Conservation (phyloP, 371 early-diverging fungal species). For the Batkoa obscura region DNA sequence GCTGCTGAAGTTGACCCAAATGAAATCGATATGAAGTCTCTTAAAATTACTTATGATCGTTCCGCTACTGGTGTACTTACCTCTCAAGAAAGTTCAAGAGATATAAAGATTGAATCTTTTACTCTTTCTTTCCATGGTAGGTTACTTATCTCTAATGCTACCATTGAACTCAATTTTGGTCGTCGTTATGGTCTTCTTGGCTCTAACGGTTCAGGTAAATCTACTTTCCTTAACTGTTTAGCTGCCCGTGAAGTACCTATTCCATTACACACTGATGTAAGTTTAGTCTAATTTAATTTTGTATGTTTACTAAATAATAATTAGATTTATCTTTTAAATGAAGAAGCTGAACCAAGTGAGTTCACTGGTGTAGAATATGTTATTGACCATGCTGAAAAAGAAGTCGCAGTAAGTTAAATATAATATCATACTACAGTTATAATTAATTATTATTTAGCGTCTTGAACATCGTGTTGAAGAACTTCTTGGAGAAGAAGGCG, state of each 20-base stretch:
- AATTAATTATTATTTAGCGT: constrained; percentile 20
- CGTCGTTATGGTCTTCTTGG: constrained; percentile 95
- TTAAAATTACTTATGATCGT: constrained; percentile 21
- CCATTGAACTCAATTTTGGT: constrained; percentile 93
- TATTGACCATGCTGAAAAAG: constrained; percentile 69
- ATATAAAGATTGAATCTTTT: constrained; percentile 91
- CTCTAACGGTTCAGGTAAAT: constrained; percentile 96
- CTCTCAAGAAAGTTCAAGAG: constrained; percentile 78
- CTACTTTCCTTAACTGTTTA: constrained; percentile 87
- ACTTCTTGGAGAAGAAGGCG: constrained; percentile 53
- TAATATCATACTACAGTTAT: neutral
- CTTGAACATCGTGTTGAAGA: constrained; percentile 83
- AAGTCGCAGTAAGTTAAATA: constrained; percentile 24
- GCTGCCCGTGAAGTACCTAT: constrained; percentile 90
- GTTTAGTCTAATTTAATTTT: constrained; percentile 9
- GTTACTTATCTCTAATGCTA: constrained; percentile 77
- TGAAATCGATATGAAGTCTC: constrained; percentile 11
- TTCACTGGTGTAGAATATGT: constrained; percentile 81
- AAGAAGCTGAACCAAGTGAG: constrained; percentile 88
- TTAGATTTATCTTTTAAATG: constrained; percentile 80
- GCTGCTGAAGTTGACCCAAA: constrained; percentile 16
- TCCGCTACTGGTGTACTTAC: constrained; percentile 84
- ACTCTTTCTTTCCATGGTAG: constrained; percentile 86
- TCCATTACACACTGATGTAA: constrained; percentile 88
- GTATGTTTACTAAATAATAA: neutral